These are phyloP conservation scores for Penicillium hordei DNA, from an alignment of 2,329 filamentous ascomycete genomes.

Conservation along the genomic window DNA sequence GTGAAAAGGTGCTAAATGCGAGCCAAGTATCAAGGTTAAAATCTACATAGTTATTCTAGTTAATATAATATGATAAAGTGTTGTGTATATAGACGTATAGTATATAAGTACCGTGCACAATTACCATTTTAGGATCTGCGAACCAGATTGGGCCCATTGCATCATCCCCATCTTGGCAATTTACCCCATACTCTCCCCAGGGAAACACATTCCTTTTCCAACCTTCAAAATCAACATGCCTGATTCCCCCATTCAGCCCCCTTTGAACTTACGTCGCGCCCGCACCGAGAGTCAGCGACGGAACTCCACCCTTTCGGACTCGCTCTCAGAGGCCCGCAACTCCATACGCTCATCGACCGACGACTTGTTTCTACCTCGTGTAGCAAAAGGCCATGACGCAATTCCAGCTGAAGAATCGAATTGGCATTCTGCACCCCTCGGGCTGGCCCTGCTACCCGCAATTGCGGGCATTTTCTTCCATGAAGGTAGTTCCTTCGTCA, in stretches of 20 bases:
- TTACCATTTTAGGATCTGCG: not conserved
- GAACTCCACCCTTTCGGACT: conserved; percentile 77
- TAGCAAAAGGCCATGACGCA: conserved; percentile 30
- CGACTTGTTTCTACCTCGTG: conserved; percentile 64
- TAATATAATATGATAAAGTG: not conserved
- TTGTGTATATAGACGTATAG: no score
- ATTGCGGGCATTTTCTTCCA: conserved; percentile 81
- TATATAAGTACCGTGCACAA: not conserved
- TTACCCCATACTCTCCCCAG: not conserved
- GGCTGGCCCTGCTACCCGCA: conserved; percentile 80
- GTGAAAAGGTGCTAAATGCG: no score
- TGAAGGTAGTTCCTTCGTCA: conserved; percentile 79
- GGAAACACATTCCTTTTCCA: not conserved
- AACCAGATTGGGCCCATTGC: not conserved
- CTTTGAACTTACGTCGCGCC: conserved; percentile 1
- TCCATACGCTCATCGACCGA: conserved; percentile 67
- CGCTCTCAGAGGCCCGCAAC: conserved; percentile 65
- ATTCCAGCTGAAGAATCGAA: conserved; percentile 56
- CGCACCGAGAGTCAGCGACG: conserved; percentile 56
- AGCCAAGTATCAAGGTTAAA: no score
- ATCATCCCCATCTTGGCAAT: conserved; percentile 5
- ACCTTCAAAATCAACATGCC: conserved; percentile 8
- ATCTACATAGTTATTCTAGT: no score
- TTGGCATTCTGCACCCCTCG: conserved; percentile 78
- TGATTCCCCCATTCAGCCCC: conserved; percentile 8